Base-by-base conservation (phyloP, 495 filamentous ascomycete species). In the Daldinia concentrica region DNA sequence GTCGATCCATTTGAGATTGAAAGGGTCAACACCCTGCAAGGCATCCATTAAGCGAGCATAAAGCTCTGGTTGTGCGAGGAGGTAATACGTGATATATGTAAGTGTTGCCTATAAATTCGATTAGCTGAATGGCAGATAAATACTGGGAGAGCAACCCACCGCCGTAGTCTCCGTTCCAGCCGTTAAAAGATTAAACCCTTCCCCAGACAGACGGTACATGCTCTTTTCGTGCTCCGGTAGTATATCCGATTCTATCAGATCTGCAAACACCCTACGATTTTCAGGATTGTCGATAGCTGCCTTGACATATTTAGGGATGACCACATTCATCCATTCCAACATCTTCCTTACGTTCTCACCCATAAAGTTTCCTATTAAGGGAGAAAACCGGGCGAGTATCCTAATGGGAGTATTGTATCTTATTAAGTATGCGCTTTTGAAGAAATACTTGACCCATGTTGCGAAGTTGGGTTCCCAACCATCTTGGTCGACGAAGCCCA, bases 131-230 rank as follows among this genome's bases (percentile, higher is more conserved):
- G 8, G 6, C 1, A 30, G 0, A 15, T 17, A 0, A 11, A 12
- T 11, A n/a, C 4, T 19, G n/a, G 6, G 14, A 9, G 4, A 12
- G 43, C 24, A 24, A 64, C 68, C 63, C 55, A 69, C 65, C 9
- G 70, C 73, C 6, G 75, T 74, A 1, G 75, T 76, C 41, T 79
- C 72, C 9, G 77, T 79, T 4, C 79, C 81, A 6, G 76, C 78
- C 3, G 64, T 52, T 3, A 80, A 55, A 2, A 80, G 66, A 14
- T 61, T 68, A 45, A 75, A 73, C 11, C 71, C 80, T 43, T 82
- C 79, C 14, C 75, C 71, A 6, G 64, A 66, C 11, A 81, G 55
- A 4, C 79, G 69, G 6, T 69, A 64, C 54, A 69, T 69, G 8
- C 41, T 67, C 61, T 76, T 77, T 62, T 82, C 80, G n/a, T 66